Conservation (phyloP, 176 grass and related monocot species). For the Zoysia pacifica region DNA sequence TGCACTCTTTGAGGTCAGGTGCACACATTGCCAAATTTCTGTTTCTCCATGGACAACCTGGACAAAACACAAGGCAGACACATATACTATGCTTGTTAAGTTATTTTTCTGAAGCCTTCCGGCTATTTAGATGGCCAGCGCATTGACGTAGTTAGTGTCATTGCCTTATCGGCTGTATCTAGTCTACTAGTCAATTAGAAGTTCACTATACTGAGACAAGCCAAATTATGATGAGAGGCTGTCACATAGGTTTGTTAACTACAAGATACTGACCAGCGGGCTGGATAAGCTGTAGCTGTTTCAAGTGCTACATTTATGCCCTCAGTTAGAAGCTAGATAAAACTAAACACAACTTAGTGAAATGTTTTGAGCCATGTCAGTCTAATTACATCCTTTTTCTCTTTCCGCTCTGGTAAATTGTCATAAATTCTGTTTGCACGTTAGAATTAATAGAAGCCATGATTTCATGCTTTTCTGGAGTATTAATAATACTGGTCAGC, state of each 20-base stretch:
- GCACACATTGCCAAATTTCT: constrained; percentile 6
- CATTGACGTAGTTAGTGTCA: background rate
- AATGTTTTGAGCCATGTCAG: background rate
- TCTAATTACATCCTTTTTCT: constrained; percentile 10
- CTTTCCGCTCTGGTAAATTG: constrained; percentile 28
- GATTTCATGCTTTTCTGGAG: background rate
- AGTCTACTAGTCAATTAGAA: constrained; percentile 11
- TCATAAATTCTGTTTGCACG: constrained; percentile 22
- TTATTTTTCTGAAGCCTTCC: background rate
- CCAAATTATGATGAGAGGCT: background rate
- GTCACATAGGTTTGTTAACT: constrained; percentile 23
- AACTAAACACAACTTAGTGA: background rate
- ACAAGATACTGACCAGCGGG: background rate
- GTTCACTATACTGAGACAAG: background rate
- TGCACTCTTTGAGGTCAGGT: constrained; percentile 32
- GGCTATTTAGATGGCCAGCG: constrained; percentile 3
- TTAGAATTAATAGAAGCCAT: constrained; percentile 9
- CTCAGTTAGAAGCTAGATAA: constrained; percentile 28
- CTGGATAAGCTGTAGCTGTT: background rate
- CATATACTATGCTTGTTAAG: background rate
- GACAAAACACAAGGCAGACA: constrained; percentile 17
- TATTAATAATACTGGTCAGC: constrained; percentile 3
- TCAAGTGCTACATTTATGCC: constrained; percentile 1
- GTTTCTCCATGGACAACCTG: constrained; percentile 13
- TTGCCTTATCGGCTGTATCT: background rate